These are phyloP conservation scores for Boletus huronensis DNA, from an alignment of 768 basidiomycete genomes.

Conservation along the genomic window DNA sequence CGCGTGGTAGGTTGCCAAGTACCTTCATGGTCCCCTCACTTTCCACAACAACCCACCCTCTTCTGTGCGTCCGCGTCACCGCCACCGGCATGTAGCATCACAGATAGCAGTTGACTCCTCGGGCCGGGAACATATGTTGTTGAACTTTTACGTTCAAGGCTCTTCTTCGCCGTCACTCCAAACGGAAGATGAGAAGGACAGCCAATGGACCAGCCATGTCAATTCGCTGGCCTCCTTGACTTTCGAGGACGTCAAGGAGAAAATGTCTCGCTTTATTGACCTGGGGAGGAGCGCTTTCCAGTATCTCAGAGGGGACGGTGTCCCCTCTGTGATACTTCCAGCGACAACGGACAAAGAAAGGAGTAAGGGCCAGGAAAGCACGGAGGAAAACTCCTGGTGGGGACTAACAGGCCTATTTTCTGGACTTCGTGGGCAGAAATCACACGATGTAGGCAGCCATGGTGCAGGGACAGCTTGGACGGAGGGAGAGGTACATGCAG, in stretches of 20 bases:
- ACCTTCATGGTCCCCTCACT: slow-evolving; percentile 60
- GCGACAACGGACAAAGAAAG: slow-evolving; percentile 27
- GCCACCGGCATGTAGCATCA: slow-evolving; percentile 78
- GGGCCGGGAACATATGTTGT: slow-evolving; percentile 79
- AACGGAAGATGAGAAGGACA: slow-evolving; percentile 25
- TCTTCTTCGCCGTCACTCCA: slow-evolving; percentile 33
- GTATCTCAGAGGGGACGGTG: slow-evolving; percentile 66
- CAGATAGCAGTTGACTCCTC: slow-evolving; percentile 68
- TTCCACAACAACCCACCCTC: slow-evolving; percentile 86
- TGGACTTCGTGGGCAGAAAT: slow-evolving; percentile 47
- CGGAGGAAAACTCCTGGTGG: slow-evolving; percentile 41
- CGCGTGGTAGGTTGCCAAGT: slow-evolving; percentile 55
- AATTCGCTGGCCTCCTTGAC: slow-evolving; percentile 52
- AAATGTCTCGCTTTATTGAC: slow-evolving; percentile 40
- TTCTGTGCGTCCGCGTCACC: slow-evolving; percentile 69
- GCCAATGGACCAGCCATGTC: slow-evolving; percentile 33
- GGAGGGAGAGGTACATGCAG: slow-evolving; percentile 81
- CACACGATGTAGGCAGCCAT: slow-evolving; percentile 28
- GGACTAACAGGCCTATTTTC: slow-evolving; percentile 67
- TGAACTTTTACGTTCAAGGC: slow-evolving; percentile 79
- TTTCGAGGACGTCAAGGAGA: slow-evolving; percentile 52
- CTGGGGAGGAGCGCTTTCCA: slow-evolving; percentile 57
- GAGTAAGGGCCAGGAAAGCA: slow-evolving; percentile 29
- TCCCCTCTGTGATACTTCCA: slow-evolving; percentile 36
- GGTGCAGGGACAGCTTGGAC: slow-evolving; percentile 48